These are phyloP conservation scores for Globisporangium polare DNA, from an alignment of 352 stramenopile genomes.

Conservation along the genomic window DNA sequence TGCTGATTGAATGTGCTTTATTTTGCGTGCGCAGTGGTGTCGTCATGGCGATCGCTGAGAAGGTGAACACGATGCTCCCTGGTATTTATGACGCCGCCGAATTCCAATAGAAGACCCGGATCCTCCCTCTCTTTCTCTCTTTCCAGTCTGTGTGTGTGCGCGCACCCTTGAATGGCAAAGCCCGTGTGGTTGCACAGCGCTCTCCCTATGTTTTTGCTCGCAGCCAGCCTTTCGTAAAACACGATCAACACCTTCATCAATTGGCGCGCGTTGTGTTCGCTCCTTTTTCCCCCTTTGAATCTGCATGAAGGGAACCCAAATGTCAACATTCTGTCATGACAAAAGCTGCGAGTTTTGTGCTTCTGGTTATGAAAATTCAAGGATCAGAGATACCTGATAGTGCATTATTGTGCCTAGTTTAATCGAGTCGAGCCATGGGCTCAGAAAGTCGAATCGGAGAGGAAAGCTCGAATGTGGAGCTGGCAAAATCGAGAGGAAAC, in stretches of 20 bases:
- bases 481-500: too few relatives aligned
- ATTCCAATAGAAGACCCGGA: slow-evolving; percentile 80
- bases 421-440: too few relatives aligned
- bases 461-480: too few relatives aligned
- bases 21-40: slow-evolving; percentile 79
- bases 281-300: not conserved
- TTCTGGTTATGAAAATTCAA: too few relatives aligned
- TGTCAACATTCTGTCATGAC: too few relatives aligned
- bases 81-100: slow-evolving; percentile 95
- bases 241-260: not conserved
- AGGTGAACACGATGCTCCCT: slow-evolving; percentile 96
- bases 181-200: not conserved
- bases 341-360: too few relatives aligned
- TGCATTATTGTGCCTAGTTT: too few relatives aligned
- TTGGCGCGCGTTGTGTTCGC: too few relatives aligned
- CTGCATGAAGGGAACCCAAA: too few relatives aligned
- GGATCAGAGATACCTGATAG: too few relatives aligned
- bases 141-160: slow-evolving; percentile 22
- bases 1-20: too few relatives aligned
- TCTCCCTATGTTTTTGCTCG: not conserved
- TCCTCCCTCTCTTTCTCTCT: not conserved
- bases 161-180: not conserved
- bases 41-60: slow-evolving; percentile 96
- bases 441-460: too few relatives aligned
- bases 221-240: not conserved